Evolutionary conservation across 2,329 filamentous ascomycete genomes (phyloP), one percentile per base, ranked within the genome.

Genomic region (Sporothrix protearum): DNA sequence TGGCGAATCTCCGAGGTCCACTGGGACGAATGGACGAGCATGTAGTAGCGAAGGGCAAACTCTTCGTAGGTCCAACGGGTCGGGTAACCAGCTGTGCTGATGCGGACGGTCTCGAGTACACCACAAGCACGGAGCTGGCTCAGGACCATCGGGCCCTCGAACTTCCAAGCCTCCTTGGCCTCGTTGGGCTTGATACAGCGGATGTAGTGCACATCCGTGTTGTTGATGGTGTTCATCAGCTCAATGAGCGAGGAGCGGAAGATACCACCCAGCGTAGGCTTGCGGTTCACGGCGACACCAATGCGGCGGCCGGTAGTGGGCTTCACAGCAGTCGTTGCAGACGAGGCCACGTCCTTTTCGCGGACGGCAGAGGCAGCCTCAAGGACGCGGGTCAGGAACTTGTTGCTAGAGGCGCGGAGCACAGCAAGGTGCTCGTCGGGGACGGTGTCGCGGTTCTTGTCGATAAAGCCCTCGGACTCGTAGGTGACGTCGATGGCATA

Each of bases 141-240:
- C 73, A 99, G 87, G 76, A 99, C 96, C 96, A 99, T 99, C 2
- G 96, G 96, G 0, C 96, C 96, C 79, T 99, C 96, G 74, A 98
- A 99, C 77, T 96, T 95, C 96, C 96, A 99, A 0, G 96, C 89
- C 78, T 92, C 92, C 82, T 99, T 99, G 68, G 89, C 93, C 82
- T 99, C 96, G 80, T 99, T 99, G 42, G 96, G 96, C 83, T 99
- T 99, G 83, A 99, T 98, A 81, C 96, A 99, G 76, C 96, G 91
- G 79, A 99, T 99, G 82, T 99, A 99, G 82, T 99, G 96, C 25
- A 98, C 96, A 80, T 99, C 96, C 2, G 96, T 99, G 76, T 92
- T 94, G 81, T 96, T 97, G 82, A 99, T 99, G 5, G 96, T 99
- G 79, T 89, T 87, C 95, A 99, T 99, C 68, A 99, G 88, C 82